Evolutionary conservation across 2,329 filamentous ascomycete genomes (phyloP), one percentile per base, ranked within the genome.

Genomic region (Sporothrix globosa): DNA sequence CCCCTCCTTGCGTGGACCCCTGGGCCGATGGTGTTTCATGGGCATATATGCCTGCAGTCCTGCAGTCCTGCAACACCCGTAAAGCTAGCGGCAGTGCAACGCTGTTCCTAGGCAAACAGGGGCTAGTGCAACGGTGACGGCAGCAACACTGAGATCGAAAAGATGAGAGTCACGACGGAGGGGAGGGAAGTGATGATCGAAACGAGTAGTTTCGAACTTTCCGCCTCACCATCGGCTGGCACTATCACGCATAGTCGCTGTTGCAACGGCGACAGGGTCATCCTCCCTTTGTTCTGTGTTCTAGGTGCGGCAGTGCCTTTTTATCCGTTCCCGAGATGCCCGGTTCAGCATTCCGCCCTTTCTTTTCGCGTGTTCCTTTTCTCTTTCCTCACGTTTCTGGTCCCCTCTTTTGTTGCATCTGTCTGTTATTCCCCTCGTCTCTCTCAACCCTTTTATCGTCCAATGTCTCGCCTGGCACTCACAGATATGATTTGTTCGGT

Each of bases 21-120:
- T 53, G 63, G 63, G 44, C 61, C 44, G 19, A 41, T 52, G 39
- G 58, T 67, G 65, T 67, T 67, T 67, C 65, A 67, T 46, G 65
- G 30, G 50, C 48, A 50, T 44, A 50, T 44, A 61, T n/a, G n/a
- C 56, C 48, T 50, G 48, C 48, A 50, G 14, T 14, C n/a, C 58
- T 63, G 60, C 61, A 66, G 21, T 14, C 44, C 61, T 52, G 60
- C 60, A 48, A 65, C 44, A 44, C 24, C 44, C 41, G 30, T 30
- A 54, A 30, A 67, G 63, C 63, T 46, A 27, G 27, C 46, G 48
- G 21, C 30, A 56, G 65, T 67, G 50, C 50, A 54, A 54, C 65
- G 50, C 65, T 54, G 65, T 67, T 19, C 48, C 61, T 66, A 24
- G 46, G 48, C 27, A 41, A 53, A 39, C 48, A 39, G 63, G 30